Base-by-base conservation (phyloP, 148 eudicot genomes). In the Amaranthus palmeri region DNA sequence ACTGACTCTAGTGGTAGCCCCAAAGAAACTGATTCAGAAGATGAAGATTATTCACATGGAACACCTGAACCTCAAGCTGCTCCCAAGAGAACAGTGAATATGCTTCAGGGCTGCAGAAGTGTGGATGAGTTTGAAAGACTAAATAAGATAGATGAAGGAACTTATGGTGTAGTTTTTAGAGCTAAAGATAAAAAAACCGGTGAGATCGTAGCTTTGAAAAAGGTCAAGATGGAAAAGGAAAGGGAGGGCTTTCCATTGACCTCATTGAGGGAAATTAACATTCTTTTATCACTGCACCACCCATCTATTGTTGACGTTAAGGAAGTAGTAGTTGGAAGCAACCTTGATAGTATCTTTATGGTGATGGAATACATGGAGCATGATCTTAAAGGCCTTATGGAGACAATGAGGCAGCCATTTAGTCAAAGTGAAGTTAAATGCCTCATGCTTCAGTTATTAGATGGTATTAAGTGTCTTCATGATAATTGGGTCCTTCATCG, bases 351-450 rank as follows among this genome's bases (percentile, higher is more conserved):
- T 72, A 88, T 90, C 61, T 91, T 88, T 81, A 93, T 91, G 98
- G 98, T 87, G 54, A 90, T 90, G 96, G 96, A 93, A 73, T 93
- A 93, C 82, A 93, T 93, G 96, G 98, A 91, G 69, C 96, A 91
- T 84, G 96, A 93, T 86, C 92, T 93, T 40, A 93, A 93, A 76
- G 95, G 80, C 60, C 83, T 93, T 67, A 90, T 93, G 93, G 96
- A 93, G 80, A 79, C 93, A 46, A 90, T 88, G 89, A 87, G 85
- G 70, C 98, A 90, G 65, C 98, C 98, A 50, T 93, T 85, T 80
- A 93, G 98, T 68, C 96, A 88, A 61, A 92, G 98, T 82, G 98
- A 92, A 85, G 98, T 88, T 72, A 92, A 92, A 82, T 90, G 96
- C 77, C 89, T 93, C 68, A 90, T 93, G 96, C 85, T 93, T 54